Evolutionary conservation across 129 eudicot genomes (phyloP), one percentile per base, ranked within the genome.

Genomic region (Pseudognaphalium luteoalbum): DNA sequence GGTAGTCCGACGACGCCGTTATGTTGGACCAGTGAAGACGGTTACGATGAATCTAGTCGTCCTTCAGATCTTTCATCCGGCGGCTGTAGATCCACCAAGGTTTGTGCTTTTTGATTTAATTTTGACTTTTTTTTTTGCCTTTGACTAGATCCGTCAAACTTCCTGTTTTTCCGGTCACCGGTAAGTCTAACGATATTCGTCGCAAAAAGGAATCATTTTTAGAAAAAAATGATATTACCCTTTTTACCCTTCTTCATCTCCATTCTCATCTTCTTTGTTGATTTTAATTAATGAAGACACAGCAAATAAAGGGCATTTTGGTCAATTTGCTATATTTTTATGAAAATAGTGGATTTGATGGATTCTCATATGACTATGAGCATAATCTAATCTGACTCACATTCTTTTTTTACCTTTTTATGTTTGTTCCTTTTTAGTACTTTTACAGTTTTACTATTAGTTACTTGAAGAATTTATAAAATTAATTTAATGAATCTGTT

Each of bases 1-100:
- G 83, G 84, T 14, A 88, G 92, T 58, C 92, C 92, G 0, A 88
- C 87, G 4, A 88, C 92, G 50, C 92, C 92, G 47, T 83, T 88
- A 17, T 85, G 87, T 12, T 85, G 86, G 86, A 83, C 82, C 78
- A 67, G 81, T 70, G 80, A 37, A 72, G 78, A 39, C 44, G 78
- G 61, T 44, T 74, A 65, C 54, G 90, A 87, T 6, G 78, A 76
- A 21, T 71, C 82, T 42, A 68, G 72, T 78, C 82, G 82, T 7
- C 81, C 70, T 64, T 78, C 79, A 73, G 81, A 77, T 81, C 85
- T 34, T 39, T 81, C 86, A 20, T 71, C 79, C 73, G 79, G 75
- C 74, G 74, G 77, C 16, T 29, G 29, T 84, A 88, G 89, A 88
- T 85, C 92, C 80, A 66, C 7, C 60, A 88, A 85, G 92, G 92